Base-by-base conservation (phyloP, 2,329 filamentous ascomycete species). In the Nemania diffusa region DNA sequence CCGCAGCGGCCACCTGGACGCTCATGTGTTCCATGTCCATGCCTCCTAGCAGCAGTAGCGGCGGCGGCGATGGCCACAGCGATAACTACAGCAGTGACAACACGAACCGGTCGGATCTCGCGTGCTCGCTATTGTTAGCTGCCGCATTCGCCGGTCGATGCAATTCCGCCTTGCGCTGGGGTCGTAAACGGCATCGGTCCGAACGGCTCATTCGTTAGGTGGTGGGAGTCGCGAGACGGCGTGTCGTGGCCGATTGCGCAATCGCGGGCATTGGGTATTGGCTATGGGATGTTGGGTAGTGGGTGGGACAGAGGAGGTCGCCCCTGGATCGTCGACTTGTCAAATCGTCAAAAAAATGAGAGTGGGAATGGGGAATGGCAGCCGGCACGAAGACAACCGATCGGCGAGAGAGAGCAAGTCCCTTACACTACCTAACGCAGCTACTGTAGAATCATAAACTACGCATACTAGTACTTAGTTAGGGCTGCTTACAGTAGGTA, bases 11-110 rank as follows among this genome's bases (percentile, higher is more conserved):
- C 67, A 77, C 77, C 71, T 78, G 74, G 32, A 74, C 74, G 64
- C 77, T 78, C 76, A 78, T 78, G 68, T 78, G 75, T 73, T 78
- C 76, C 74, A 77, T 74, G 70, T 78, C 77, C 77, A 78, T 78
- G 68, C 57, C 65, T 52, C 26, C 40, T 5, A 29, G 2, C 24
- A 32, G 24, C n/a, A 24, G 22, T 3, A 11, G 32, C 11, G 32
- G 5, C 32, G 34, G 15, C 8, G 34, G 11, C 34, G 5, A 40
- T 13, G 34, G 34, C 11, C 34, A 15, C 34, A 13, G 11, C 34
- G n/a, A n/a, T n/a, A n/a, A 40, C 29, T 32, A 32, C 29, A 5
- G 9, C 29, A 32, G 15, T 40, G 34, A 40, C 34, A 34, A 32
- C 20, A 48, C 48, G 24, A 20, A 22, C 5, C 42, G 15, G 68